Evolutionary conservation across 371 early-diverging fungal genomes (phyloP).

Genomic region (Lichtheimia corymbifera): DNA sequence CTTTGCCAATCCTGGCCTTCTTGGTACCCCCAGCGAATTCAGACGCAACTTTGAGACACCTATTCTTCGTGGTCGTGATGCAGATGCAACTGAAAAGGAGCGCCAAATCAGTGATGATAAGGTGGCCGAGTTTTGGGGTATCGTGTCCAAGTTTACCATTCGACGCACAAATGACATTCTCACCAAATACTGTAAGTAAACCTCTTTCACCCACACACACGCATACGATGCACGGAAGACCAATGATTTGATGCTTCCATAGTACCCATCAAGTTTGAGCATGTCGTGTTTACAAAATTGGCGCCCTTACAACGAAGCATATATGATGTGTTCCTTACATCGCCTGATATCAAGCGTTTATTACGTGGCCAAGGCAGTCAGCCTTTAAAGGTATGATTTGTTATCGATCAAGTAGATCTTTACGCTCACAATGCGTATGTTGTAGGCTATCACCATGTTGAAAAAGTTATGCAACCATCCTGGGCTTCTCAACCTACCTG

Average conservation of each 20-base stretch:
- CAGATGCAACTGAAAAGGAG: slow-evolving; percentile 85
- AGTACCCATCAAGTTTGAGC: slow-evolving; percentile 95
- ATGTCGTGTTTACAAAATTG: slow-evolving; percentile 93
- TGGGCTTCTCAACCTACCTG: slow-evolving; percentile 70
- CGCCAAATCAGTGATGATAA: slow-evolving; percentile 82
- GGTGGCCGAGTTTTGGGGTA: slow-evolving; percentile 78
- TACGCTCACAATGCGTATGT: neutral
- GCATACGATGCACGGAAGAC: neutral
- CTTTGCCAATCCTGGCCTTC: slow-evolving; percentile 93
- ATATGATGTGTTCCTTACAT: slow-evolving; percentile 78
- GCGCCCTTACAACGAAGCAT: slow-evolving; percentile 77
- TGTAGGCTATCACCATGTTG: slow-evolving; percentile 81
- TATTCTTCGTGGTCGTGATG: slow-evolving; percentile 93
- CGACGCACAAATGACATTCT: slow-evolving; percentile 94
- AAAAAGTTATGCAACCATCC: slow-evolving; percentile 98
- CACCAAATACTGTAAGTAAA: slow-evolving; percentile 85
- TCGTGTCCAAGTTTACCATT: slow-evolving; percentile 93
- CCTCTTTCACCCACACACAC: neutral
- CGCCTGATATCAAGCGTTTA: slow-evolving; percentile 75
- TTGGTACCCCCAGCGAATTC: slow-evolving; percentile 93
- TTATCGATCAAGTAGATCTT: neutral
- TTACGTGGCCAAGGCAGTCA: slow-evolving; percentile 65
- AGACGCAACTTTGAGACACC: slow-evolving; percentile 89
- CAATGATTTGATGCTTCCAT: slow-evolving; percentile 20
- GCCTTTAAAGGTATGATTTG: slow-evolving; percentile 61